phyloP scores from a whole-genome alignment of 352 stramenopile species.

The Pythium periplocum region DNA sequence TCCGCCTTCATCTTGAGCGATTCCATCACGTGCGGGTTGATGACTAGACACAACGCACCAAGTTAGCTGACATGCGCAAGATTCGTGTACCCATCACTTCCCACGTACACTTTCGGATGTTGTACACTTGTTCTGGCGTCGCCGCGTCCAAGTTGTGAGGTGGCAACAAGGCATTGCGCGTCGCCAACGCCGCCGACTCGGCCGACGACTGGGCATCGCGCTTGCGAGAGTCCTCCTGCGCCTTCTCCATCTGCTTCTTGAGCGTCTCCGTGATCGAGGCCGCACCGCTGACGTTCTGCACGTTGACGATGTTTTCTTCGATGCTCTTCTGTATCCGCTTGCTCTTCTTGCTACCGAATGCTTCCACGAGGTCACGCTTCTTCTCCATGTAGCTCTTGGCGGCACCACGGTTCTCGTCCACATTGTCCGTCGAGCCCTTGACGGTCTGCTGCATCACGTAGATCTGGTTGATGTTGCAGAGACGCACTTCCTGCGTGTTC shows the following conservation, averaged over 20 bases:
- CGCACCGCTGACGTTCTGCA: slow-evolving; percentile 71
- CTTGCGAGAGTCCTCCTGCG: slow-evolving; percentile 40
- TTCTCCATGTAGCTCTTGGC: slow-evolving; percentile 65
- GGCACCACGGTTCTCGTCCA: slow-evolving; percentile 56
- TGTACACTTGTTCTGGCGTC: slow-evolving; percentile 73
- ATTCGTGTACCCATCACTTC: no score
- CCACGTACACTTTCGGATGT: slow-evolving; percentile 72
- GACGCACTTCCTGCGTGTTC: slow-evolving; percentile 58
- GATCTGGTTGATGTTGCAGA: slow-evolving; percentile 77
- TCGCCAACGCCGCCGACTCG: slow-evolving; percentile 50
- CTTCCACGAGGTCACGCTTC: slow-evolving; percentile 66
- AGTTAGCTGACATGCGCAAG: no score
- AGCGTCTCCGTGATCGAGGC: slow-evolving; percentile 62
- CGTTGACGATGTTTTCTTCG: slow-evolving; percentile 78
- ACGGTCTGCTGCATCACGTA: slow-evolving; percentile 86
- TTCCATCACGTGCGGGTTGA: slow-evolving; percentile 64
- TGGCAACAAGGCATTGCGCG: slow-evolving; percentile 61
- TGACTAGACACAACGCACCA: slow-evolving; percentile 26
- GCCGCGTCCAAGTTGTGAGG: slow-evolving; percentile 67
- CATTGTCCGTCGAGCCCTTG: slow-evolving; percentile 61
- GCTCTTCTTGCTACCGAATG: slow-evolving; percentile 81
- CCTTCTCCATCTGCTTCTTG: slow-evolving; percentile 68
- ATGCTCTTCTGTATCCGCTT: slow-evolving; percentile 79
- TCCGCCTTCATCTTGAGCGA: slow-evolving; percentile 71
- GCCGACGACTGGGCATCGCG: slow-evolving; percentile 49